Conservation (phyloP, 2,329 filamentous ascomycete genomes). For the Fusarium xylarioides region DNA sequence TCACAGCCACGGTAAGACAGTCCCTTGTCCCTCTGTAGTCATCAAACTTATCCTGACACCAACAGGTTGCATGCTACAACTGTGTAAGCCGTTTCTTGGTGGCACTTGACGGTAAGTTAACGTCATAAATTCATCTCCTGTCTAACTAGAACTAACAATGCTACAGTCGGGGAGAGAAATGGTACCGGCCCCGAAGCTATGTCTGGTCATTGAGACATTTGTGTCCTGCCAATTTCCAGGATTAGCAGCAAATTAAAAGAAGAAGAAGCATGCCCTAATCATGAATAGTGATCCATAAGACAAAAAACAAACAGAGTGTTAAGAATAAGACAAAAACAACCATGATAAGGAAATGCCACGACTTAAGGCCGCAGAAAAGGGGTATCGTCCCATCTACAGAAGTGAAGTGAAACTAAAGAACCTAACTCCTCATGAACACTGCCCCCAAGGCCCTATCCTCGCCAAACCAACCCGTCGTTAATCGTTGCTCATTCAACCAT, state of each 20-base stretch:
- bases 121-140: constrained; percentile 6
- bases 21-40: neutral
- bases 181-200: constrained; percentile 58
- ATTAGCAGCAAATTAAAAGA: constrained; percentile 5
- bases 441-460: constrained; percentile 15
- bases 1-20: constrained; percentile 73
- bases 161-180: constrained; percentile 66
- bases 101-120: constrained; percentile 74
- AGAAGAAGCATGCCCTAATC: neutral
- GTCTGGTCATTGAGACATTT: constrained; percentile 45
- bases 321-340: constrained; percentile 3
- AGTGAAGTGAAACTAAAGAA: constrained; percentile 39
- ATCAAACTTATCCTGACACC: constrained; percentile 23
- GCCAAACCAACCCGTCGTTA: constrained; percentile 37
- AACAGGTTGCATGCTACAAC: constrained; percentile 76
- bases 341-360: constrained; percentile 15
- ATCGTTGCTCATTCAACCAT: constrained; percentile 41
- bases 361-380: constrained; percentile 37
- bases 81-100: constrained; percentile 87
- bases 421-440: constrained; percentile 32
- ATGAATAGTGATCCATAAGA: neutral
- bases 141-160: constrained; percentile 41
- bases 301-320: neutral
- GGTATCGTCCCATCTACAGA: constrained; percentile 54
- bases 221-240: neutral